A percentile compares a stretch with the other conserved stretches of the same genome.
Evolutionary conservation across 768 basidiomycete species (phyloP).

Genomic region (Tricholoma matsutake): DNA sequence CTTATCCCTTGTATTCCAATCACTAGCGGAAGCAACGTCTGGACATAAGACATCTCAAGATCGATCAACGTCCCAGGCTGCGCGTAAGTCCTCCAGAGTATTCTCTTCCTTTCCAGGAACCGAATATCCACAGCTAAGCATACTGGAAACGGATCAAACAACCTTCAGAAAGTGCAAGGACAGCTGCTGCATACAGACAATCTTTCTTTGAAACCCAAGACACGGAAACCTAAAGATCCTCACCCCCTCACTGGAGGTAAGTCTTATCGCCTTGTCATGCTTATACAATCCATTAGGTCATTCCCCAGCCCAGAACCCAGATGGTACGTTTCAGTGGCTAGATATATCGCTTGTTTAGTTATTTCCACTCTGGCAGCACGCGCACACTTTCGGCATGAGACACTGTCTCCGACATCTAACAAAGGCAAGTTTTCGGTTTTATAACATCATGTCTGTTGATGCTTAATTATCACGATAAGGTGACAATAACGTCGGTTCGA

Average conservation of each 20-base stretch:
- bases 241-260: no score
- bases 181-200: background rate
- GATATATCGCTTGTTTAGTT: background rate
- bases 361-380: background rate
- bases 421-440: background rate
- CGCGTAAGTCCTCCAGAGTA: background rate
- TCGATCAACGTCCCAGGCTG: background rate
- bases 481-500: background rate
- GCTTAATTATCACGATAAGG: background rate
- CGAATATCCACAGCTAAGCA: background rate
- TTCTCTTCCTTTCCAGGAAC: background rate
- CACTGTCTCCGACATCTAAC: background rate
- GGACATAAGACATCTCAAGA: background rate
- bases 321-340: background rate
- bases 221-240: no score
- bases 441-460: background rate
- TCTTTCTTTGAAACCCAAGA: background rate
- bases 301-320: background rate
- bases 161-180: background rate
- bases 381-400: no score
- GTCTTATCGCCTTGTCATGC: no score
- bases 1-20: background rate
- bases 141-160: background rate
- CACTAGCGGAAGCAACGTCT: background rate
- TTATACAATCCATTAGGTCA: no score